Evolutionary conservation across 2,329 filamentous ascomycete genomes (phyloP), one percentile per base, ranked within the genome.

Genomic region (Dothiorella sarmentorum): DNA sequence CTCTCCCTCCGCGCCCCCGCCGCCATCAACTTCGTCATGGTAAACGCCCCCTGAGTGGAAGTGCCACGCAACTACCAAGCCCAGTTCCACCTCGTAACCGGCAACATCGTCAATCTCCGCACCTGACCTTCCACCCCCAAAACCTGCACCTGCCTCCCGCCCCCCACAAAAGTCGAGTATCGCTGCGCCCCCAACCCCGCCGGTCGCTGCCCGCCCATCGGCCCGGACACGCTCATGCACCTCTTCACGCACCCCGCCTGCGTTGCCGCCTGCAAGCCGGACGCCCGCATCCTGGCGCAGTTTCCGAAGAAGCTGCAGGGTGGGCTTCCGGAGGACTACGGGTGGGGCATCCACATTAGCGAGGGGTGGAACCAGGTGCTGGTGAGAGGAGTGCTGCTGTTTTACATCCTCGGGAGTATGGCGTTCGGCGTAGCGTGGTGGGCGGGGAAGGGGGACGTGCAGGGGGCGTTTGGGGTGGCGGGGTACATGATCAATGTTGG

Each of bases 331-430:
- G 66, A 61, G 2, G 2, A 65, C 63, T n/a, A 63, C 66, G n/a
- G 67, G 66, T 68, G 66, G 68, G 66, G 68, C 2, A 64, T 68
- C 2, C 66, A 68, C 40, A 68, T 65, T 29, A 37, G 64, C 27
- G 67, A 69, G 45, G 63, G 62, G 2, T 64, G 62, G 62, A 63
- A 68, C 33, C 47, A 51, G n/a, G 63, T 63, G 20, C 52, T 58
- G 3, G 64, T 69, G 13, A 42, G 60, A 0, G 15, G 59, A 10
- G 33, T 67, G 1, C 58, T 67, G 11, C 10, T 62, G 2, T 4
- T 67, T 1, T 65, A 66, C 13, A 3, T 67, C 0, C 0, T 62
- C 1, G 60, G 58, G 1, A 69, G 66, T 49, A 9, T 66, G 33
- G 24, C 66, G 1, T 69, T 69, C 43, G 63, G 60, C 0, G 35